phyloP scores from a whole-genome alignment of 352 stramenopile genomes.

The Phytophthora uliginosa region DNA sequence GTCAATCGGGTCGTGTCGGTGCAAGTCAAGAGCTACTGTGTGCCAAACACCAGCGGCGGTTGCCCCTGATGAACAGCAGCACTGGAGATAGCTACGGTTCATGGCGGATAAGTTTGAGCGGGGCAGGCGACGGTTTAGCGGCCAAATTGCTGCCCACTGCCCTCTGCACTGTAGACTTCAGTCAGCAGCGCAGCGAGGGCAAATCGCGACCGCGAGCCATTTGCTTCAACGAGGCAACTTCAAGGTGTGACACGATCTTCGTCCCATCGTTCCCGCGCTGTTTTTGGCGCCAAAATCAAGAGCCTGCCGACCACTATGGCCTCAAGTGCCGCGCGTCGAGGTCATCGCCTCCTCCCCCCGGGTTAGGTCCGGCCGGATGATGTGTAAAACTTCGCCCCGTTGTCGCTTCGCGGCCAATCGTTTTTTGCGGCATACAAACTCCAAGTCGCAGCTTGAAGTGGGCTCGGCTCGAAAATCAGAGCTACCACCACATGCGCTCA shows the following conservation, averaged over 20 bases:
- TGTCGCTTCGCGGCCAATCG: conserved; percentile 28
- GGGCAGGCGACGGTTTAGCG: not conserved
- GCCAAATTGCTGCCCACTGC: not conserved
- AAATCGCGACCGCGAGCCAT: conserved; percentile 16
- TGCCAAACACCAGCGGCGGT: not conserved
- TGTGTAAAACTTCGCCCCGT: conserved; percentile 30
- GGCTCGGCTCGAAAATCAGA: conserved; percentile 3
- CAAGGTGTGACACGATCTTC: conserved; percentile 32
- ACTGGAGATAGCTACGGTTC: conserved; percentile 20
- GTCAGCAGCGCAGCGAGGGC: not conserved
- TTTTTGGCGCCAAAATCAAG: conserved; percentile 19
- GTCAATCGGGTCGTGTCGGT: conserved; percentile 1
- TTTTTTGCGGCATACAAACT: conserved; percentile 29
- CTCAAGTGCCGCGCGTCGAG: no score
- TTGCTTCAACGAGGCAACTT: conserved; percentile 26
- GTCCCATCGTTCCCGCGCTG: conserved; percentile 12
- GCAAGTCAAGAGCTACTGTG: not conserved
- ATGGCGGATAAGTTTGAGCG: conserved; percentile 25
- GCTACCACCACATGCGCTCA: not conserved
- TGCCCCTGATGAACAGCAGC: not conserved
- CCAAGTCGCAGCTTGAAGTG: conserved; percentile 35
- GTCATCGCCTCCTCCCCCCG: not conserved
- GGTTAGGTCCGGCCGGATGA: conserved; percentile 17
- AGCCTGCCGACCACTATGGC: no score
- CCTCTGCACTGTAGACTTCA: not conserved